These are phyloP conservation scores for Alloteropsis semialata DNA, from an alignment of 176 grass and related monocot species.

Conservation along the genomic window DNA sequence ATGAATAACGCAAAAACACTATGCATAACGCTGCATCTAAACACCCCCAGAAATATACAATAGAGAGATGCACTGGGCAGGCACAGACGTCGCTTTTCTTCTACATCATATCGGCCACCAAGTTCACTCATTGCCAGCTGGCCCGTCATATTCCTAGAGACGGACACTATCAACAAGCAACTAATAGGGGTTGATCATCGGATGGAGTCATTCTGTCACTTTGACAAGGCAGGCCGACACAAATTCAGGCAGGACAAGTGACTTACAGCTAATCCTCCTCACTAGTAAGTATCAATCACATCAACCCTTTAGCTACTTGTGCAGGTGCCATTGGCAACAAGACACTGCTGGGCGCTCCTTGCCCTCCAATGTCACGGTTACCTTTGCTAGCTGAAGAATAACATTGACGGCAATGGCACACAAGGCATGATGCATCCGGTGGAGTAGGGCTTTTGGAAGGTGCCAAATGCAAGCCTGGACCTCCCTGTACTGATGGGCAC, in stretches of 20 bases:
- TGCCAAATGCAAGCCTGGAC: conserved; percentile 40
- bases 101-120: background rate
- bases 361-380: background rate
- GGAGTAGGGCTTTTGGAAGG: background rate
- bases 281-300: background rate
- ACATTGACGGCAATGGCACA: too few relatives aligned
- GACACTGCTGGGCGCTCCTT: background rate
- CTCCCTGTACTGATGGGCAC: background rate
- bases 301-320: background rate
- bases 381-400: background rate
- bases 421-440: conserved; percentile 25
- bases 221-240: background rate
- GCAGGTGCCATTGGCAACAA: background rate
- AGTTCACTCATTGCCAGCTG: conserved; percentile 16
- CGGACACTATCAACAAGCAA: conserved; percentile 23
- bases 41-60: too few relatives aligned
- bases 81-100: background rate
- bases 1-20: too few relatives aligned
- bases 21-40: too few relatives aligned
- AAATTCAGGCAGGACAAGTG: background rate
- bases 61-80: background rate
- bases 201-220: background rate
- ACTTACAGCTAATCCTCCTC: conserved; percentile 16
- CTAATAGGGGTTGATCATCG: background rate
- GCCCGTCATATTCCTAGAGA: background rate